These are phyloP conservation scores for Lagerstroemia speciosa DNA, from an alignment of 345 rosid species.

Conservation along the genomic window DNA sequence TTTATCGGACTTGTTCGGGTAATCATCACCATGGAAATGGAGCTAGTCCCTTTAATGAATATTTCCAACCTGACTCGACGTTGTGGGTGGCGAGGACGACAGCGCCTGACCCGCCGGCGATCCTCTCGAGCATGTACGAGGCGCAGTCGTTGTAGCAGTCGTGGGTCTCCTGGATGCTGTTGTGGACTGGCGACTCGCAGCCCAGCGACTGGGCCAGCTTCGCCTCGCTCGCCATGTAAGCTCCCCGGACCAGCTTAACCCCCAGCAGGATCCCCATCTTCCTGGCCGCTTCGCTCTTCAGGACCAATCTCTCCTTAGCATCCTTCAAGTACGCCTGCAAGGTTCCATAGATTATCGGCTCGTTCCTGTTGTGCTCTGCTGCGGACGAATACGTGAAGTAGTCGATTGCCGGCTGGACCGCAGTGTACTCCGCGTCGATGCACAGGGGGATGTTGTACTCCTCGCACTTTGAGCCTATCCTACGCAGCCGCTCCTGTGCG, in stretches of 20 bases:
- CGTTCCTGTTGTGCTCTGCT: constrained; percentile 34
- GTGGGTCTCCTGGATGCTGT: constrained; percentile 60
- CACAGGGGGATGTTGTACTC: constrained; percentile 45
- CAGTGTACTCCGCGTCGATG: constrained; percentile 75
- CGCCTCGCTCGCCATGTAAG: constrained; percentile 70
- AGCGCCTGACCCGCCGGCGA: constrained; percentile 43
- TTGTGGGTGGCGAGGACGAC: constrained; percentile 93
- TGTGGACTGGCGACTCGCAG: constrained; percentile 63
- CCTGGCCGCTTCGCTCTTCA: constrained; percentile 43
- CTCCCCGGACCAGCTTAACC: constrained; percentile 79
- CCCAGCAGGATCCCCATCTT: constrained; percentile 61
- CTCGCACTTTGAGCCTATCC: constrained; percentile 44
- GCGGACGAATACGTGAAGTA: constrained; percentile 65
- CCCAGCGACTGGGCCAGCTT: constrained; percentile 57
- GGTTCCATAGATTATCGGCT: constrained; percentile 55
- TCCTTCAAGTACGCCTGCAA: constrained; percentile 83
- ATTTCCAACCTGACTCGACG: constrained; percentile 63
- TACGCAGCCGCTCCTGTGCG: constrained; percentile 40
- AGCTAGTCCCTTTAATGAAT: too few relatives aligned
- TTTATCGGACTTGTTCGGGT: not conserved
- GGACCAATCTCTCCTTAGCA: constrained; percentile 49
- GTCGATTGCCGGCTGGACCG: constrained; percentile 79
- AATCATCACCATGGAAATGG: too few relatives aligned
- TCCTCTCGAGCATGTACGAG: constrained; percentile 53
- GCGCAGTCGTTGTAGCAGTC: constrained; percentile 71